phyloP scores from a whole-genome alignment of 352 stramenopile genomes.

The Phytopythium vexans region DNA sequence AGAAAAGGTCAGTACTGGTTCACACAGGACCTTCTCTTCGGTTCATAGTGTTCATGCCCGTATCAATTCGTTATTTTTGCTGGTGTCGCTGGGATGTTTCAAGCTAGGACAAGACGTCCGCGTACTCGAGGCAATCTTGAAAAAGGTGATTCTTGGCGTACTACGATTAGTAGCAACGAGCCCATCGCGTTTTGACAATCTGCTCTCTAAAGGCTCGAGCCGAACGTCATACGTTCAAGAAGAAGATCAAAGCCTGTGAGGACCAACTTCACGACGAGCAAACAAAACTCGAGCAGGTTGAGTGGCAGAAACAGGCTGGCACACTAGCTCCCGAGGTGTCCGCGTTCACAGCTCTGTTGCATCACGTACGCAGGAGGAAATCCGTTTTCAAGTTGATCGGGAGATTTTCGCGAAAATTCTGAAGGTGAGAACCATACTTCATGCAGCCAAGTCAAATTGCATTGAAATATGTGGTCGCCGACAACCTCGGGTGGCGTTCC shows the following conservation, averaged over 20 bases:
- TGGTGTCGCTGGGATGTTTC: background rate
- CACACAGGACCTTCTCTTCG: background rate
- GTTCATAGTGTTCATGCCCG: background rate
- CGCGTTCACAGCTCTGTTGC: background rate
- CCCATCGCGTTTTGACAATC: background rate
- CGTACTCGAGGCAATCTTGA: slow-evolving; percentile 67
- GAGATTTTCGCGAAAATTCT: slow-evolving; percentile 86
- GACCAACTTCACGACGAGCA: slow-evolving; percentile 50
- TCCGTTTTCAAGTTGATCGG: slow-evolving; percentile 77
- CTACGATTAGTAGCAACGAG: no score
- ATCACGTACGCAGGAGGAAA: slow-evolving; percentile 39
- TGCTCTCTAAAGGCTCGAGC: slow-evolving; percentile 51
- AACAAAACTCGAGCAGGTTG: slow-evolving; percentile 75
- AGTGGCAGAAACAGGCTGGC: no score
- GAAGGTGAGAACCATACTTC: slow-evolving; percentile 28
- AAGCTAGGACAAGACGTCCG: slow-evolving; percentile 75
- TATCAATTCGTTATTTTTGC: background rate
- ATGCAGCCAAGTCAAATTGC: background rate
- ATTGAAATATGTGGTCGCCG: background rate
- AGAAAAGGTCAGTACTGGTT: slow-evolving; percentile 52
- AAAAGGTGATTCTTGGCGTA: slow-evolving; percentile 34
- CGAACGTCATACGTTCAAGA: slow-evolving; percentile 77
- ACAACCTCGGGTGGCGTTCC: background rate
- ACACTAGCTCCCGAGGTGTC: no score
- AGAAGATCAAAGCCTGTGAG: slow-evolving; percentile 69